Evolutionary conservation across 495 filamentous ascomycete genomes (phyloP).

Genomic region (Annulohypoxylon stygium): DNA sequence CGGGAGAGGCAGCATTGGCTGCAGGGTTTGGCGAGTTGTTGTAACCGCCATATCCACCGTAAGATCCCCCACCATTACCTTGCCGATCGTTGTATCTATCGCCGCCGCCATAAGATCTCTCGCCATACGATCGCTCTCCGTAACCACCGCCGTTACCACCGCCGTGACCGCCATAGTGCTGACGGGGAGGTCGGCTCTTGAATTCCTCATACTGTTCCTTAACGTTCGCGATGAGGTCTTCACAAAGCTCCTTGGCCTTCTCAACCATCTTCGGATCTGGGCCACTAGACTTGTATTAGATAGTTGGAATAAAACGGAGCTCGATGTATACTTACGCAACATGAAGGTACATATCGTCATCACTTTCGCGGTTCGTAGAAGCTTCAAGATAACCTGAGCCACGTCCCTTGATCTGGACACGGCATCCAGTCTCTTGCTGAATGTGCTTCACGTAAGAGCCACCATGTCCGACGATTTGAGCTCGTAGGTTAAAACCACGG

Average conservation of each 20-base stretch:
- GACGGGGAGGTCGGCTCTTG: slow-evolving; percentile 84
- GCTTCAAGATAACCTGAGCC: slow-evolving; percentile 96
- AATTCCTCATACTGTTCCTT: slow-evolving; percentile 87
- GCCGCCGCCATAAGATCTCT: slow-evolving; percentile 54
- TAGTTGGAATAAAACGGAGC: neutral
- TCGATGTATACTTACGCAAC: slow-evolving; percentile 76
- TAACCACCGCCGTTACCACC: slow-evolving; percentile 52
- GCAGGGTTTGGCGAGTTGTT: slow-evolving; percentile 54
- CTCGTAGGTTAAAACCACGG: slow-evolving; percentile 95
- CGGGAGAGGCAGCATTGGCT: slow-evolving; percentile 48
- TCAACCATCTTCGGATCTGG: slow-evolving; percentile 90
- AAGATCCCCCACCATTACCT: slow-evolving; percentile 52
- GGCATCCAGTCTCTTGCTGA: slow-evolving; percentile 91
- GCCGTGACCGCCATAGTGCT: slow-evolving; percentile 66
- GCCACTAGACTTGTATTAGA: slow-evolving; percentile 71
- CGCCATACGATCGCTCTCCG: slow-evolving; percentile 56
- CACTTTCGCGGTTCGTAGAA: slow-evolving; percentile 84
- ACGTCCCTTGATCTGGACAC: slow-evolving; percentile 97
- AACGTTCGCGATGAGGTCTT: slow-evolving; percentile 87
- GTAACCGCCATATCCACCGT: slow-evolving; percentile 56
- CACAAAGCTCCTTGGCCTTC: slow-evolving; percentile 86
- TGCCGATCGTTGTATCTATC: slow-evolving; percentile 47
- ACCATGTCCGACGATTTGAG: slow-evolving; percentile 93
- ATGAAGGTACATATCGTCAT: slow-evolving; percentile 95
- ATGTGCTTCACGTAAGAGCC: slow-evolving; percentile 98